Evolutionary conservation across 176 grass and related monocot species (phyloP).

Genomic region (Bothriochloa decipiens): DNA sequence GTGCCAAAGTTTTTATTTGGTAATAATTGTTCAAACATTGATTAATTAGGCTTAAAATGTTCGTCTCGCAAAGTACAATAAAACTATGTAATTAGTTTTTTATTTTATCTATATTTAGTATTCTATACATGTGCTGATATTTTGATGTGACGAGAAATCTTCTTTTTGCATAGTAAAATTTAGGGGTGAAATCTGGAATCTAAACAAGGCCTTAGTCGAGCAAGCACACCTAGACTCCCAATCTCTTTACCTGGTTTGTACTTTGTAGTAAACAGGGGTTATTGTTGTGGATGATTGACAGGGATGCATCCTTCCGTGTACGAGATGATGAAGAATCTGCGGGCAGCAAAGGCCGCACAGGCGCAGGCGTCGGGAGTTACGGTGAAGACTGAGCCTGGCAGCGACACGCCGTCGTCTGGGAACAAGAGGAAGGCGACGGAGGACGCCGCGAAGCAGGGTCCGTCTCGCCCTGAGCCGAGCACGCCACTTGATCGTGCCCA

Average conservation of each 20-base stretch:
- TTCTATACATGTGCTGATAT: no score
- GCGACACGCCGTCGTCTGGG: neutral
- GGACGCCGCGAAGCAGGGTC: neutral
- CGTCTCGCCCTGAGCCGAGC: neutral
- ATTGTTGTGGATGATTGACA: neutral
- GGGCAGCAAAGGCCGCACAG: neutral
- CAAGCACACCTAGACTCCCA: no score
- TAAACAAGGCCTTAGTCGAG: neutral
- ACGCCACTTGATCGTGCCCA: neutral
- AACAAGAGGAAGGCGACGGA: conserved; percentile 36
- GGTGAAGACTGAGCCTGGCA: conserved; percentile 4
- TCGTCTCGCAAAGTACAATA: no score
- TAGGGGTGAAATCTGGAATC: no score
- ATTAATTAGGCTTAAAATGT: no score
- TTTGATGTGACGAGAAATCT: no score
- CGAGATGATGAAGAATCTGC: conserved; percentile 13
- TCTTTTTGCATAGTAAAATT: no score
- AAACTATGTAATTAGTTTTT: no score
- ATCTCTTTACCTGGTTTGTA: no score
- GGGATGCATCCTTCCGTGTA: neutral
- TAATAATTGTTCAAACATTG: no score
- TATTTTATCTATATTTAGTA: no score
- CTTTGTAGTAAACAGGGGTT: neutral
- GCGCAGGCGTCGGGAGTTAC: neutral
- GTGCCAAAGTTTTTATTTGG: no score